Evolutionary conservation across 2,329 filamentous ascomycete species (phyloP).

Genomic region (Hypoxylon sp.): DNA sequence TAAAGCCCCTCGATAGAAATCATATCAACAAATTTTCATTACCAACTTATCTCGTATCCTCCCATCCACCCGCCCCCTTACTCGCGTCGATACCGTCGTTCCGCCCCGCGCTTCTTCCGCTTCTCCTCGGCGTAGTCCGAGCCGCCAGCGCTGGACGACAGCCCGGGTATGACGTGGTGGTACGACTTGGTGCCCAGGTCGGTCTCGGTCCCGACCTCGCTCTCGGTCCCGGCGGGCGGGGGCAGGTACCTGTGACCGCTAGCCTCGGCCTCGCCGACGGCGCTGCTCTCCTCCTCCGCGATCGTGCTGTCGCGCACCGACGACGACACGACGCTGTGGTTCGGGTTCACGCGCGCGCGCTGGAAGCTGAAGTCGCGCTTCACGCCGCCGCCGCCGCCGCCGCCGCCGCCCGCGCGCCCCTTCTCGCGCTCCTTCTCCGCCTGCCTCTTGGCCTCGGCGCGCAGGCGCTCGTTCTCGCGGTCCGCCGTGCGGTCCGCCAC

Average conservation of each 20-base stretch:
- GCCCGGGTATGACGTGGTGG: constrained; percentile 66
- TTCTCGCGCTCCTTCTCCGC: constrained; percentile 58
- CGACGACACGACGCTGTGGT: constrained; percentile 28
- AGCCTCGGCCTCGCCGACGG: constrained; percentile 34
- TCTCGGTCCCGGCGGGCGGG: constrained; percentile 54
- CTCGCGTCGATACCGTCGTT: constrained; percentile 30
- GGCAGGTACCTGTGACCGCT: constrained; percentile 46
- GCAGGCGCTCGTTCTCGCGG: constrained; percentile 66
- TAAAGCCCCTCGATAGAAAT: not conserved
- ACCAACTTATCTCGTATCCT: not conserved
- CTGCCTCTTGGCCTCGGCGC: constrained; percentile 67
- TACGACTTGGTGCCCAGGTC: constrained; percentile 71
- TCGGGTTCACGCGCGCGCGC: constrained; percentile 56
- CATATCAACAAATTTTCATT: not conserved
- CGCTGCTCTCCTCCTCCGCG: constrained; percentile 45
- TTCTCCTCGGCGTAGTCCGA: constrained; percentile 60
- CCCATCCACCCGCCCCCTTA: not conserved
- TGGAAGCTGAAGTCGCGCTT: constrained; percentile 68
- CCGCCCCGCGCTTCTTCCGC: constrained; percentile 55
- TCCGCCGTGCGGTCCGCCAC: constrained; percentile 66
- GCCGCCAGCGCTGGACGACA: constrained; percentile 52
- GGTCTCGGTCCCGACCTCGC: constrained; percentile 57
- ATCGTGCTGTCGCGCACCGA: constrained; percentile 41
- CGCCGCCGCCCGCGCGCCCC: constrained; percentile 53
- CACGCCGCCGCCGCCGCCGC: constrained; percentile 22